Evolutionary conservation across 2,329 filamentous ascomycete genomes (phyloP), one percentile per base, ranked within the genome.

Genomic region (Ceratocystis albifundus): DNA sequence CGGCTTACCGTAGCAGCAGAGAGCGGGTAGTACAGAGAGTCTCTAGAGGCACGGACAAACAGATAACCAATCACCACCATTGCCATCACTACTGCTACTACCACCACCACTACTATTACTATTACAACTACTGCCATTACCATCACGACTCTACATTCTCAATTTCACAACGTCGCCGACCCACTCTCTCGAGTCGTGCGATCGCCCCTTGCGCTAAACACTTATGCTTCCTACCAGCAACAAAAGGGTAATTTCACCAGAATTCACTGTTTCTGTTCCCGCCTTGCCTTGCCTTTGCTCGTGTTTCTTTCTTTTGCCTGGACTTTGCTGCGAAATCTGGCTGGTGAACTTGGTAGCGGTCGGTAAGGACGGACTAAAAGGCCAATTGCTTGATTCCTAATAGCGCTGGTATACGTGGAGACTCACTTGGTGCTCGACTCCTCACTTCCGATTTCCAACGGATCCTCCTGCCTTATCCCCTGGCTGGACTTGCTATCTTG

Each of bases 141-240:
- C 50, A 59, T 36, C 63, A 65, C 22, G 53, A 57, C 25, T 53
- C 59, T 30, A 22, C 57, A 46, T 57, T 4, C n/a, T 36, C 55
- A n/a, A 59, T 44, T 36, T 25, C 65, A 41, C 36, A 50, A 44
- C 15, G 62, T 55, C 63, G 66, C 65, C 67, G 67, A 68, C 69
- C 68, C 69, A 64, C 66, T 66, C 66, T 67, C 30, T 64, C 55
- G 68, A 63, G 55, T 63, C 64, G 62, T 55, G 62, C 50, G 65
- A 65, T 67, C 64, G 66, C 28, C 61, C 64, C 28, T 66, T 66
- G 45, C 64, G 66, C 67, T 66, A 67, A 61, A 46, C 62, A 65
- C 67, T 32, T 64, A 68, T 67, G 66, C 65, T 68, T 67, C 68
- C 68, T 45, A 66, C 69, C 53, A 59, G 65, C 50, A 66, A 70